Conservation (phyloP, 768 basidiomycete species). For the Fomitopsis serialis region DNA sequence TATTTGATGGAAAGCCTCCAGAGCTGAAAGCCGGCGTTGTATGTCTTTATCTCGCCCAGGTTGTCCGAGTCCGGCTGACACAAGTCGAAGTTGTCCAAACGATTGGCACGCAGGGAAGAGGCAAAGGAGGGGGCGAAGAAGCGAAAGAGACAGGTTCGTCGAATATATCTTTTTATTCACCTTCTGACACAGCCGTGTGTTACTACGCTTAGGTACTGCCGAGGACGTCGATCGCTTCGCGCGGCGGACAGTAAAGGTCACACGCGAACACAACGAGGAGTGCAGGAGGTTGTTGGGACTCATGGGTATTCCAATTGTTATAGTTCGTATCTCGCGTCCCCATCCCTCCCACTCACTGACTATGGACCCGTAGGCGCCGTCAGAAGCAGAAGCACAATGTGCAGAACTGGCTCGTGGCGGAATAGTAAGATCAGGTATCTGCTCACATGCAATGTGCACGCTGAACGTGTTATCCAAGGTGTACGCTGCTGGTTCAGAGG, state of each 20-base stretch:
- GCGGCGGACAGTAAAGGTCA: constrained; percentile 90
- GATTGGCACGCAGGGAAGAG: constrained; percentile 86
- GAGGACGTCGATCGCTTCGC: constrained; percentile 92
- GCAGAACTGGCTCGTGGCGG: constrained; percentile 96
- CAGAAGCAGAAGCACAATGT: constrained; percentile 98
- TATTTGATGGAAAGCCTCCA: constrained; percentile 98
- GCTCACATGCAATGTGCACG: background rate
- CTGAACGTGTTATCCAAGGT: constrained; percentile 56
- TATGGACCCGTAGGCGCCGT: constrained; percentile 67
- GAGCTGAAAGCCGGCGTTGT: constrained; percentile 97
- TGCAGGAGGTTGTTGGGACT: constrained; percentile 80
- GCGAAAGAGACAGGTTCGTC: constrained; percentile 83
- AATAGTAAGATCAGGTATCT: constrained; percentile 45
- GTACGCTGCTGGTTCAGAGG: constrained; percentile 96
- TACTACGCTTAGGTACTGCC: constrained; percentile 51
- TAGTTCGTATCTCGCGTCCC: constrained; percentile 49
- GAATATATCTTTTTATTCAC: background rate
- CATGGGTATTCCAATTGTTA: constrained; percentile 96
- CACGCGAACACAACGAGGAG: constrained; percentile 94
- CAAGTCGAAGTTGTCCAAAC: constrained; percentile 76
- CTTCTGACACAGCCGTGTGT: background rate
- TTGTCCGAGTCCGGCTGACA: background rate
- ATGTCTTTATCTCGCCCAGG: constrained; percentile 28
- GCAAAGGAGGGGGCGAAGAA: constrained; percentile 95
- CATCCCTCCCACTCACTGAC: background rate